Evolutionary conservation across 345 rosid genomes (phyloP).

Genomic region (Eucalyptus leucophloia): DNA sequence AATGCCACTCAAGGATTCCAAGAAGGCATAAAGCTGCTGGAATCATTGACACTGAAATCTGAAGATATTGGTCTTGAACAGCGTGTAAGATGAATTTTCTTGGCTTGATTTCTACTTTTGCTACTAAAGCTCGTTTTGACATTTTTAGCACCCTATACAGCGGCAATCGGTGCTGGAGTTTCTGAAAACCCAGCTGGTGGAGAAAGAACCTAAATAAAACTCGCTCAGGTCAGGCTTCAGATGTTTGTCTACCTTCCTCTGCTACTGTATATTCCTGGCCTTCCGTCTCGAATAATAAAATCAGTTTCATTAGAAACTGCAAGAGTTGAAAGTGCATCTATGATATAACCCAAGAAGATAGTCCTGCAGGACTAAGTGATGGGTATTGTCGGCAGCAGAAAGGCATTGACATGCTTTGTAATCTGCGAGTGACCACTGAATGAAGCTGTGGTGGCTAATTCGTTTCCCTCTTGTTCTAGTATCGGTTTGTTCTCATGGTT

Average conservation of each 20-base stretch:
- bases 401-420: neutral
- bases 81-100: constrained; percentile 34
- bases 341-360: neutral
- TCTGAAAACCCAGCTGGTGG: constrained; percentile 57
- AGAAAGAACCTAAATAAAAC: constrained; percentile 20
- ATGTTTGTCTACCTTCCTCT: neutral
- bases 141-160: constrained; percentile 24
- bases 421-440: neutral
- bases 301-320: neutral
- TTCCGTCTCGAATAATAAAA: neutral
- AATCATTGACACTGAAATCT: constrained; percentile 53
- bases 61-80: constrained; percentile 64
- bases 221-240: neutral
- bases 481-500: neutral
- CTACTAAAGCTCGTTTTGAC: neutral
- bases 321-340: neutral
- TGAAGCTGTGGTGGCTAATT: neutral
- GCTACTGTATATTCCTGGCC: neutral
- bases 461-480: neutral
- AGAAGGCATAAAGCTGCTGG: constrained; percentile 75
- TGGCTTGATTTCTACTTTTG: neutral
- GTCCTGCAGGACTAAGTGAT: neutral
- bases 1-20: constrained; percentile 55
- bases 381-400: neutral
- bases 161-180: constrained; percentile 70